Conservation (phyloP, 2,329 filamentous ascomycete species). For the Trichoderma cornu-damae region DNA sequence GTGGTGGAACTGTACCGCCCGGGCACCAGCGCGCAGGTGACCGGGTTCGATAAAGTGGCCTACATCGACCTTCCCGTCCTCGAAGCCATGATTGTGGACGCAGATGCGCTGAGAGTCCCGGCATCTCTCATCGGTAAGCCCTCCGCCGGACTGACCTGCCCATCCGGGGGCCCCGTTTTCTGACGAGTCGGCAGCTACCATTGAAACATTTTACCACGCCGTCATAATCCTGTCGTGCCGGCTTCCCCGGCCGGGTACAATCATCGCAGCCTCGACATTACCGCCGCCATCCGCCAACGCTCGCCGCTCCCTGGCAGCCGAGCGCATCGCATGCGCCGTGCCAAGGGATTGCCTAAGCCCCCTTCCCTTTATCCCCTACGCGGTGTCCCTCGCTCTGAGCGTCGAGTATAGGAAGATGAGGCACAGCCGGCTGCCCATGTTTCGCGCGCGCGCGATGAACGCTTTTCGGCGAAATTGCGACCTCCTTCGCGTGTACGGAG, state of each 20-base stretch:
- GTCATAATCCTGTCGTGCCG: conserved; percentile 59
- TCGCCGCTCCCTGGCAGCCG: conserved; percentile 52
- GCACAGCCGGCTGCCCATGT: conserved; percentile 55
- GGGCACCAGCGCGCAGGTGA: conserved; percentile 37
- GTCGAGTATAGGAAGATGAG: conserved; percentile 61
- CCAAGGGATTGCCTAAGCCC: conserved; percentile 47
- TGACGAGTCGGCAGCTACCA: conserved; percentile 41
- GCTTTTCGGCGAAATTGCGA: conserved; percentile 52
- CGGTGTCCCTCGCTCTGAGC: conserved; percentile 55
- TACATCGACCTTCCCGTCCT: conserved; percentile 53
- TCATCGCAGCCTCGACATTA: conserved; percentile 38
- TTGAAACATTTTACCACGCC: conserved; percentile 60
- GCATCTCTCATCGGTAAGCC: conserved; percentile 46
- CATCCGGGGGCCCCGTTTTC: background rate
- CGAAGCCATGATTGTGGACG: conserved; percentile 53
- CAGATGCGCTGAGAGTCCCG: conserved; percentile 46
- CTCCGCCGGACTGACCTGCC: background rate
- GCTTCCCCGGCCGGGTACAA: conserved; percentile 40
- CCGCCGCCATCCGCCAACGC: conserved; percentile 49
- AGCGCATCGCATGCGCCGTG: conserved; percentile 53
- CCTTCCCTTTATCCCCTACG: conserved; percentile 57
- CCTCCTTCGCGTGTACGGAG: conserved; percentile 48
- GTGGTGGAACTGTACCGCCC: conserved; percentile 59
- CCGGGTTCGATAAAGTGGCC: conserved; percentile 39
- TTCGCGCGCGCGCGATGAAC: conserved; percentile 49